Percentiles rank a stretch among this genome's conserved stretches.
phyloP scores from a whole-genome alignment of 345 rosid species.

The Citrus maxima region DNA sequence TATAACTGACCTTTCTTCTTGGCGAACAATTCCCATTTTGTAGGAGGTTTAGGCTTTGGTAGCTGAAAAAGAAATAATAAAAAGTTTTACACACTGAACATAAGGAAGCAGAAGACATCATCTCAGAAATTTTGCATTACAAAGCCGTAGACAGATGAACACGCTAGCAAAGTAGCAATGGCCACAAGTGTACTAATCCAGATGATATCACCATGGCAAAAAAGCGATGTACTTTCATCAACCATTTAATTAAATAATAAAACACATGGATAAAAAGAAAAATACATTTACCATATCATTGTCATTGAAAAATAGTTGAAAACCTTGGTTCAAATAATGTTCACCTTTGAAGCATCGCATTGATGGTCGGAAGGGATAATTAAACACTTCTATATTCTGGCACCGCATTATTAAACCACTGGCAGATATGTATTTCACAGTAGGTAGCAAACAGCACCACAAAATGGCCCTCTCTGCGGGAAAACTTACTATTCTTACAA shows the following conservation, averaged over 20 bases:
- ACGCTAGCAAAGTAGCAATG: not conserved
- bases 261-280: not conserved
- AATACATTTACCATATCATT: not conserved
- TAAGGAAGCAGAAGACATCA: not conserved
- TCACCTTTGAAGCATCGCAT: not conserved
- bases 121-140: not conserved
- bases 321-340: not conserved
- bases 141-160: not conserved
- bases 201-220: not conserved
- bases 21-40: conserved; percentile 54
- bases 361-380: not conserved
- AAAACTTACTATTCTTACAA: not conserved
- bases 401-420: not conserved
- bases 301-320: not conserved
- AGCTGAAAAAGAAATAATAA: conserved; percentile 32
- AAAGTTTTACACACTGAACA: not conserved
- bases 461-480: not conserved
- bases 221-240: not conserved
- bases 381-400: not conserved
- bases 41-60: conserved; percentile 56
- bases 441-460: not conserved
- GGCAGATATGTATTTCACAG: not conserved
- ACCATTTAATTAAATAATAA: not conserved
- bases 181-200: not conserved
- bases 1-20: conserved; percentile 43